A percentile compares a stretch with the other conserved stretches of the same genome.
Conservation (phyloP, 495 filamentous ascomycete species). For the Podospora didyma region DNA sequence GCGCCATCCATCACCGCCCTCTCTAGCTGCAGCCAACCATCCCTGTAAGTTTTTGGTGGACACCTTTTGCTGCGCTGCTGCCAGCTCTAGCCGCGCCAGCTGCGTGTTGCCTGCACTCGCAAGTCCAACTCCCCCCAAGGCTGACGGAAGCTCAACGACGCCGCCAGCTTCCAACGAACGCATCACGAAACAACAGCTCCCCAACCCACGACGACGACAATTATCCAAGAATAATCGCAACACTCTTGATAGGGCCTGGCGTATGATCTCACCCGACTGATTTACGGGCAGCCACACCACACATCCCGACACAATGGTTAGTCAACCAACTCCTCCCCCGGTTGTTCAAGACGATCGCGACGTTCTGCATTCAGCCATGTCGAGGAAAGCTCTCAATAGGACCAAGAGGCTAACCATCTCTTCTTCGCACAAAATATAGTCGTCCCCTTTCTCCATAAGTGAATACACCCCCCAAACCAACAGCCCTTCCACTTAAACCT, state of each 20-base stretch:
- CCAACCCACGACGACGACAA: not conserved
- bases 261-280: not conserved
- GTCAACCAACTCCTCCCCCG: not conserved
- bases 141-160: not conserved
- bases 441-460: constrained; percentile 89
- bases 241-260: not conserved
- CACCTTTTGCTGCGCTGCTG: not conserved
- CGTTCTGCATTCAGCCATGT: not conserved
- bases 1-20: constrained; percentile 23
- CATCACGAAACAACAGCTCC: not conserved
- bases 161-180: not conserved
- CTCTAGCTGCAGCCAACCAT: not conserved
- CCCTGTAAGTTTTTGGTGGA: constrained; percentile 6
- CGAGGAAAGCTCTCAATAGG: not conserved
- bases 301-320: constrained; percentile 24
- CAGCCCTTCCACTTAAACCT: not conserved
- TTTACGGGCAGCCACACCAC: not conserved
- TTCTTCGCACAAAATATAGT: constrained; percentile 36
- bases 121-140: not conserved
- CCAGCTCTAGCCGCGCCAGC: constrained; percentile 31
- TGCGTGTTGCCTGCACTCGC: constrained; percentile 37
- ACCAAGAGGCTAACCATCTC: constrained; percentile 13
- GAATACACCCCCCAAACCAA: constrained; percentile 24
- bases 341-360: not conserved
- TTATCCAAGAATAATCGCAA: not conserved